Evolutionary conservation across 768 basidiomycete genomes (phyloP).

Genomic region (Trametes sanguinea): DNA sequence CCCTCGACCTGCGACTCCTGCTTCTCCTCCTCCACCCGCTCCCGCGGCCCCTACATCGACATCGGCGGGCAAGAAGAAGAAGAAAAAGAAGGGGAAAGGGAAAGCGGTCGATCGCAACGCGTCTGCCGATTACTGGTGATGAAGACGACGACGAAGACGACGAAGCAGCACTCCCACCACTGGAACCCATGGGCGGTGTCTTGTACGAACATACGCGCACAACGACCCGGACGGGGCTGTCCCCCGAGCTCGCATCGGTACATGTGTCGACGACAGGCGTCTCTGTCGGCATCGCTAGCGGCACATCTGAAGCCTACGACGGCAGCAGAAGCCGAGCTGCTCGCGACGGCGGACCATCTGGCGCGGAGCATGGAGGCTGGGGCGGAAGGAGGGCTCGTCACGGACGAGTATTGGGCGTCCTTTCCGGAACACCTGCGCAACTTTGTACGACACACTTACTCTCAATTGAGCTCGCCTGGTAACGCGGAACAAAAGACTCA

Average conservation of each 20-base stretch:
- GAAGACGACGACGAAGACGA: conserved; percentile 35
- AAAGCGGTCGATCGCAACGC: conserved; percentile 27
- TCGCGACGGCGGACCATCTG: conserved; percentile 62
- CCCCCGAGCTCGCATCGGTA: conserved; percentile 51
- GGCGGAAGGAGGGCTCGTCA: conserved; percentile 39
- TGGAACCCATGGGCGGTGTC: conserved; percentile 25
- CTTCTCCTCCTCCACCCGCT: conserved; percentile 16
- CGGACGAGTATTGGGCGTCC: conserved; percentile 71
- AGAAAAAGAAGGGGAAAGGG: conserved; percentile 50
- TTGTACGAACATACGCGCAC: conserved; percentile 19
- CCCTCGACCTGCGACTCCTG: conserved; percentile 20
- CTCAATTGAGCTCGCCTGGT: conserved; percentile 38
- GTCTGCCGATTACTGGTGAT: conserved; percentile 15
- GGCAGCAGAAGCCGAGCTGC: conserved; percentile 57
- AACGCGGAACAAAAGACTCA: conserved; percentile 47
- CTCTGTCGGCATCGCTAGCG: conserved; percentile 40
- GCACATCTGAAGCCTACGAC: conserved; percentile 36
- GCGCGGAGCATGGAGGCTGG: conserved; percentile 55
- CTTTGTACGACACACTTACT: conserved; percentile 53
- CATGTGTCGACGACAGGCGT: conserved; percentile 49
- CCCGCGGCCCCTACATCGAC: conserved; percentile 15
- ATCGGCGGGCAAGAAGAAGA: conserved; percentile 42
- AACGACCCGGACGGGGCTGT: conserved; percentile 37
- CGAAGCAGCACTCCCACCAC: conserved; percentile 27
- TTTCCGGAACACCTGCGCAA: conserved; percentile 68